A percentile compares a stretch with the other conserved stretches of the same genome.
Evolutionary conservation across 257 asterid genomes (phyloP).

Genomic region (Capsicum rhomboideum): DNA sequence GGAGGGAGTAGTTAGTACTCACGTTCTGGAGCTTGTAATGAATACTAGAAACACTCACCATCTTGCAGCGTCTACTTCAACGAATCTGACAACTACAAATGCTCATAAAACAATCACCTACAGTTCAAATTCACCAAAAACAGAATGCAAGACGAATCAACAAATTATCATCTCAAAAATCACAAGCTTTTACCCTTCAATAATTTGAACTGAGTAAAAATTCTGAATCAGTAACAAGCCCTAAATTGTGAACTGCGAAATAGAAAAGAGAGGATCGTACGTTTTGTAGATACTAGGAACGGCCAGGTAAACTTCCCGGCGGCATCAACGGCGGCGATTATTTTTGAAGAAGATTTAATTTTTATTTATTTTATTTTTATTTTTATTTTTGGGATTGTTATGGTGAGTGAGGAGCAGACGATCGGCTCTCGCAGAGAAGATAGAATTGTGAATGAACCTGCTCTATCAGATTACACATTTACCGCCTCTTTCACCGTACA

Average conservation of each 20-base stretch:
- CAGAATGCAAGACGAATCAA: neutral
- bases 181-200: neutral
- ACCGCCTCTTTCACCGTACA: neutral
- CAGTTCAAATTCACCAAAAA: neutral
- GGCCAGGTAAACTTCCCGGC: constrained; percentile 17
- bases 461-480: neutral
- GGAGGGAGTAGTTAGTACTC: too few relatives aligned
- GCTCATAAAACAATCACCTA: constrained; percentile 19
- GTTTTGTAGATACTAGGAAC: neutral
- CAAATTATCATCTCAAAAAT: neutral
- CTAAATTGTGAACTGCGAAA: neutral
- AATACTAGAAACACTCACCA: constrained; percentile 26
- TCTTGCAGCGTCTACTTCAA: constrained; percentile 28
- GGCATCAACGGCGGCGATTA: constrained; percentile 3
- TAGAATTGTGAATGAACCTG: neutral
- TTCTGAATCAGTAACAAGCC: neutral
- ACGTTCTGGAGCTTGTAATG: neutral
- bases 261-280: neutral
- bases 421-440: constrained; percentile 28
- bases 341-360: neutral
- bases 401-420: constrained; percentile 30
- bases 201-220: neutral
- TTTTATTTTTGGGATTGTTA: neutral
- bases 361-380: neutral
- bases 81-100: neutral